Conservation (phyloP, 139 green algal species). For the Choricystis sp. region DNA sequence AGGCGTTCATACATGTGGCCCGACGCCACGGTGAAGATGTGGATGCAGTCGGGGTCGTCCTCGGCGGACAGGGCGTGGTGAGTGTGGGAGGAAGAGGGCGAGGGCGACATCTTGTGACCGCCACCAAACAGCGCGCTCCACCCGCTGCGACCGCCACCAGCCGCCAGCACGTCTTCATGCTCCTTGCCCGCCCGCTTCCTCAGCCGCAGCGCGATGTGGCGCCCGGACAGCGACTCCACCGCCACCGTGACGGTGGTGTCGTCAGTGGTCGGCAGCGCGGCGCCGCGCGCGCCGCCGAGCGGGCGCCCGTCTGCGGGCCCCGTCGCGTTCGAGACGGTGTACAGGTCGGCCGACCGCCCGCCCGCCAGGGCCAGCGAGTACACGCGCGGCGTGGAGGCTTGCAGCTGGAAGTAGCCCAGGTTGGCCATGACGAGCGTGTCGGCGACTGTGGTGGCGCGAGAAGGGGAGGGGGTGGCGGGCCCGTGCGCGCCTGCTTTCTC, state of each 20-base stretch:
- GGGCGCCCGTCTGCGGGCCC: background rate
- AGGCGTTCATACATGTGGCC: constrained; percentile 98
- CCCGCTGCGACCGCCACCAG: background rate
- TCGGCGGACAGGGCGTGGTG: background rate
- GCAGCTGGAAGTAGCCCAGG: constrained; percentile 98
- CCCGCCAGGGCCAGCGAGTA: constrained; percentile 51
- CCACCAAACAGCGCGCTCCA: too few species aligned
- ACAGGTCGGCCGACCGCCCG: constrained; percentile 24
- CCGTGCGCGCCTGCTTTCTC: background rate
- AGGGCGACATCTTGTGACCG: constrained; percentile 9
- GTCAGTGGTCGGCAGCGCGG: background rate
- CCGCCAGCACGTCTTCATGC: constrained; percentile 50
- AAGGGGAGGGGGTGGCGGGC: background rate
- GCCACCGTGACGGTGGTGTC: background rate
- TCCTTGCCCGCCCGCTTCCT: constrained; percentile 54
- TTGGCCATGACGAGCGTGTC: constrained; percentile 97
- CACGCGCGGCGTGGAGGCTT: constrained; percentile 53
- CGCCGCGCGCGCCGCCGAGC: background rate
- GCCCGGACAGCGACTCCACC: constrained; percentile 23
- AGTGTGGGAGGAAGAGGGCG: background rate
- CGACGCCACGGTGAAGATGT: constrained; percentile 93
- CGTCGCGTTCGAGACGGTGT: constrained; percentile 2
- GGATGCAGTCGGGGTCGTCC: constrained; percentile 42
- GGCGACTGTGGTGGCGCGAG: constrained; percentile 17
- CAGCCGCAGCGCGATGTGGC: constrained; percentile 59